Evolutionary conservation across 1,139 yeast species (phyloP), one percentile per base, ranked within the genome.

Genomic region (Yamadazyma triangularis): DNA sequence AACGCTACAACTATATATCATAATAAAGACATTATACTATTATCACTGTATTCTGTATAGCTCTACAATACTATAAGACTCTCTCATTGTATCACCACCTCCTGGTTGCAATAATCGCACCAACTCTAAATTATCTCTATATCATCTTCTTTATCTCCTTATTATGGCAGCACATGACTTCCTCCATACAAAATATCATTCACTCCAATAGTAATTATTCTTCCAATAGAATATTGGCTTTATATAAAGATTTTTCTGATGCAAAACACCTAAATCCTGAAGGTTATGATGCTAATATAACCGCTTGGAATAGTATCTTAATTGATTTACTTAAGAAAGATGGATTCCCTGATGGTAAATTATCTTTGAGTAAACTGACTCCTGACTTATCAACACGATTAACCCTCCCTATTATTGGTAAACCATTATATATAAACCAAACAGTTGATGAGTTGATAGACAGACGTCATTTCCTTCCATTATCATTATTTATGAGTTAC

Each of bases 201-300:
- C n/a, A n/a, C n/a, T n/a, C n/a, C n/a, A 21, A 6, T 21, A 21
- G 23, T 11, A 21, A 27, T 10, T 38, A 38, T 20, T 40, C 46
- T 4, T 34, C 39, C 4, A 30, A 77, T 2, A 60, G 91, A 27
- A 56, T 79, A 29, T 64, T 67, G n/a, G 80, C 88, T 3, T 61
- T 83, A 24, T 83, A 77, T 47, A 73, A 84, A 9, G 74, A 82
- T 50, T 82, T 80, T 46, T 50, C 59, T 6, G 60, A 64, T 8
- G 62, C 77, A 23, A 61, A 65, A 43, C 70, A 65, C 8, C 45
- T 70, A 14, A 83, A 83, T 47, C 73, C 73, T 1, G 88, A 79
- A 39, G 93, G 93, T 1, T 82, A 63, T 42, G 73, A 66, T 23
- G 91, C 91, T 15, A 83, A 83, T 46, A 41, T 81, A n/a, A 52